Base-by-base conservation (phyloP, 2,329 filamentous ascomycete species). In the Xylaria sp. region DNA sequence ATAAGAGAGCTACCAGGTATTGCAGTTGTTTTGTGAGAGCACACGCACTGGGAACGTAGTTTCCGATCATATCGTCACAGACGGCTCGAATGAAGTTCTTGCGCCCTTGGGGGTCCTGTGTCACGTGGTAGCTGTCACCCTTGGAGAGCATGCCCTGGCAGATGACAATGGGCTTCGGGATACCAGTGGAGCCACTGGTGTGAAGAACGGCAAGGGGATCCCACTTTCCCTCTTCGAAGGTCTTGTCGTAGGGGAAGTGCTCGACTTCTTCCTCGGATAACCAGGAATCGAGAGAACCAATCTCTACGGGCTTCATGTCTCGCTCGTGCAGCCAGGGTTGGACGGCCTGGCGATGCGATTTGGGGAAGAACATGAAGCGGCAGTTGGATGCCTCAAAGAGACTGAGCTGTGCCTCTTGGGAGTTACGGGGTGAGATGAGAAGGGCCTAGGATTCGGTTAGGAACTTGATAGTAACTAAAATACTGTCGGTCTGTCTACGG, bases 351-450 rank as follows among this genome's bases (percentile, higher is more conserved):
- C 69, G 67, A 57, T 70, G 70, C 0, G 69, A 64, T 3, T 63
- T 60, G 1, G 76, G 66, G 57, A 72, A 76, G 49, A 67, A 70
- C 16, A 81, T 39, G n/a, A 70, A 65, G 48, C 71, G 69, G 67
- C 78, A 80, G 56, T 77, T 68, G 0, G 78, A 78, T 23, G 68
- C 69, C 37, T 78, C 71, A 42, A 81, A 76, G 0, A 81, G 72
- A 42, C 74, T 76, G 11, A 78, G 58, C 60, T 80, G 77, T 2
- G 72, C 78, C 50, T 79, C 78, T 4, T 71, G 69, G 1, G 76
- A 75, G 61, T 80, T 81, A 2, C 79, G 74, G 0, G 76, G 73
- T 16, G 78, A 80, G 48, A 79, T 75, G 47, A 78, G 74, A 5
- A 80, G 69, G 2, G 75, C 72, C 72, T 76, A 13, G 35, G 3